Percentiles rank a stretch among this genome's conserved stretches.
phyloP scores from a whole-genome alignment of 495 filamentous ascomycete genomes.

The Thermothielavioides terrestris region DNA sequence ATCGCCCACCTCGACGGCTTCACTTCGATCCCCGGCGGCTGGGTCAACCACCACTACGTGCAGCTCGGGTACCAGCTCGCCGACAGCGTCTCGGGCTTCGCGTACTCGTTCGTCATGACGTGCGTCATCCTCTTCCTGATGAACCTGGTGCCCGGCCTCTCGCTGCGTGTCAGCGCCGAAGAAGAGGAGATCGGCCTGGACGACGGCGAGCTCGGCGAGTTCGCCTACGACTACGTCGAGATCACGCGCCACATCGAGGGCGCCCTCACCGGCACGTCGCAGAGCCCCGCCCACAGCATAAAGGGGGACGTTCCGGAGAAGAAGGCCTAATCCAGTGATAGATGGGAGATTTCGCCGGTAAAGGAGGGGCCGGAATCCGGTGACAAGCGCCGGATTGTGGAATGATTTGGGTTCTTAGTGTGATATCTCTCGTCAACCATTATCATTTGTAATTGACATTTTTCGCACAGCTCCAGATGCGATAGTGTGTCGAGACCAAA shows the following conservation, averaged over 20 bases:
- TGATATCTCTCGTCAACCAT: not conserved
- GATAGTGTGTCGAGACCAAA: too few relatives aligned
- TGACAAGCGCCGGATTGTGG: too few relatives aligned
- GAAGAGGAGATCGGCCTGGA: conserved; percentile 91
- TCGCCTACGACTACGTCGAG: conserved; percentile 98
- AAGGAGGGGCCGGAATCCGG: too few relatives aligned
- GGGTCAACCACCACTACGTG: conserved; percentile 85
- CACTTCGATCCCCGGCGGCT: conserved; percentile 66
- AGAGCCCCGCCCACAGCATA: conserved; percentile 21
- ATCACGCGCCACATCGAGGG: conserved; percentile 64
- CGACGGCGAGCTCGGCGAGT: conserved; percentile 94
- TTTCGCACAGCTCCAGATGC: too few relatives aligned
- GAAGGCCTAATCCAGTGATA: conserved; percentile 7
- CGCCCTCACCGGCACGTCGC: conserved; percentile 8
- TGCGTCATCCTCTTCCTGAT: conserved; percentile 85
- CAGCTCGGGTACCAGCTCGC: conserved; percentile 88
- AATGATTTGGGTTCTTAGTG: not conserved
- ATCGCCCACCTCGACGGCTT: conserved; percentile 81
- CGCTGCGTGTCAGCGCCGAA: conserved; percentile 72
- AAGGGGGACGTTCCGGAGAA: conserved; percentile 19
- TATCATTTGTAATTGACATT: too few relatives aligned
- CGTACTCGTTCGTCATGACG: conserved; percentile 83
- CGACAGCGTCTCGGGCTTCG: conserved; percentile 77
- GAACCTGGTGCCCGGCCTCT: conserved; percentile 79
- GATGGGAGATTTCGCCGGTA: not conserved